Base-by-base conservation (phyloP, 2,329 filamentous ascomycete species). In the Aaosphaeria arxii region DNA sequence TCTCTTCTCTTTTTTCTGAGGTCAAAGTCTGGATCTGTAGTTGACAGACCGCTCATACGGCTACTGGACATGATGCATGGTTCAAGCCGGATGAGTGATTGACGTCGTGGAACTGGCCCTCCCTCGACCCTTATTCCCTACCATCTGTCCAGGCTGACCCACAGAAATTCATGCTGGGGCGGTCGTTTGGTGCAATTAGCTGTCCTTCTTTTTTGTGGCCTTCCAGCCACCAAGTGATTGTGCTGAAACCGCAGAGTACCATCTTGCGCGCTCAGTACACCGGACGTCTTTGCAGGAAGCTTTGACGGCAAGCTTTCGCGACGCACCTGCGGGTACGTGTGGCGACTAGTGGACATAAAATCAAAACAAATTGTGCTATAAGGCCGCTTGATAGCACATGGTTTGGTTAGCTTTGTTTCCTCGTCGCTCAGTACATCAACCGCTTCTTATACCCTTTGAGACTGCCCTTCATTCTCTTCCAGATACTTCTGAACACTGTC, bases 51-150 rank as follows among this genome's bases (percentile, higher is more conserved):
- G 47, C 39, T 42, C 40, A 50, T 42, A 54, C 35, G 42, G 44
- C 7, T 24, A 44, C 52, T 40, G 47, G 53, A 49, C 29, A 45
- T 46, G 38, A 56, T 57, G 56, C 62, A 69, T 57, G 60, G 60
- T 60, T 59, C 50, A 58, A 11, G 59, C 58, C 56, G 54, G 49
- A 58, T 46, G 52, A 56, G 54, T 58, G 63, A 66, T 69, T 64
- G 65, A 66, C 51, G 58, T 56, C 30, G 62, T 69, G 61, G 48
- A 57, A 69, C 67, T 50, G 46, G 39, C 50, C 51, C 31, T 57
- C 56, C 63, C 61, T 69, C 65, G 63, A 70, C 62, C 52, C 50
- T 55, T 50, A 55, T 53, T 50, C 53, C 54, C 53, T 50, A 57
- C 57, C 47, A 53, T 24, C 17, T 24, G 3, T 24, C 17, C 17